Evolutionary conservation across 345 rosid genomes (phyloP).

Genomic region (Dipteronia dyeriana): DNA sequence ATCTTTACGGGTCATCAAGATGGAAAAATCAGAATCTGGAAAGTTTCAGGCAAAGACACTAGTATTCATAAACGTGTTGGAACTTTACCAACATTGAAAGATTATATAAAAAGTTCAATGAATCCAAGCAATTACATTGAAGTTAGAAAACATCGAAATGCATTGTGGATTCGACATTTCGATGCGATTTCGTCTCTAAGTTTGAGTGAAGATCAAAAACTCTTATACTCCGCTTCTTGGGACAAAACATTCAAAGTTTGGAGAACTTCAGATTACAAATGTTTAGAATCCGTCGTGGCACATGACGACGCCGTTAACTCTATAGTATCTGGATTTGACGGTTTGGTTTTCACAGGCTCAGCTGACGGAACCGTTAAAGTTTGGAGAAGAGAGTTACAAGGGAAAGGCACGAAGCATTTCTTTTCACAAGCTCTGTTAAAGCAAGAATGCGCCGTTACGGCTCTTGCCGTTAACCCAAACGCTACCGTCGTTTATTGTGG

Average conservation of each 20-base stretch:
- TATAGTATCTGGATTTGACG: conserved; percentile 67
- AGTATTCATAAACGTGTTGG: conserved; percentile 59
- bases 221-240: conserved; percentile 85
- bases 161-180: conserved; percentile 57
- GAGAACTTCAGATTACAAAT: conserved; percentile 68
- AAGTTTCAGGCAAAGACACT: conserved; percentile 45
- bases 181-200: conserved; percentile 85
- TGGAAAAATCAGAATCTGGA: conserved; percentile 90
- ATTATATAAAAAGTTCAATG: conserved; percentile 55
- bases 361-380: conserved; percentile 87
- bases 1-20: conserved; percentile 92
- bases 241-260: conserved; percentile 88
- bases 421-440: conserved; percentile 74
- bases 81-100: conserved; percentile 64
- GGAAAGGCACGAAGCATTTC: conserved; percentile 81
- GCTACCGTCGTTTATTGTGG: conserved; percentile 70
- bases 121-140: conserved; percentile 62
- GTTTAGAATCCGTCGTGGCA: conserved; percentile 70
- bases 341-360: conserved; percentile 83
- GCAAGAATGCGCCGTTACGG: conserved; percentile 84
- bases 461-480: conserved; percentile 56
- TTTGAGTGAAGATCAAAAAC: conserved; percentile 56
- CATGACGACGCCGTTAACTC: conserved; percentile 89
- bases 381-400: conserved; percentile 88
- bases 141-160: conserved; percentile 41